Percentiles rank a stretch among this genome's conserved stretches.
Evolutionary conservation across 257 asterid species (phyloP).

Genomic region (Plantago major): DNA sequence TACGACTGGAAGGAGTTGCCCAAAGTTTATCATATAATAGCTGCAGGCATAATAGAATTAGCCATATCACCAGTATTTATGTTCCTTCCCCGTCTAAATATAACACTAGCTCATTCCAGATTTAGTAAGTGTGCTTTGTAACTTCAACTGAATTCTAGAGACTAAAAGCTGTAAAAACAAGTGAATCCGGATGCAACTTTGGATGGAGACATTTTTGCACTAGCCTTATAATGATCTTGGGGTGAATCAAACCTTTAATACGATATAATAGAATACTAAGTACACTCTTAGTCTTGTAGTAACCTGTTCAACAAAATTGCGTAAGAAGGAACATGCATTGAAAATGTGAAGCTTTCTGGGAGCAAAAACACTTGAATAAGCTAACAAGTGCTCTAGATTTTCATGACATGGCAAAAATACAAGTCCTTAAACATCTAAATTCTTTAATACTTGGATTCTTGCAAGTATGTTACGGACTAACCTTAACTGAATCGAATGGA

Average conservation of each 20-base stretch:
- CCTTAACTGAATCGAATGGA: neutral
- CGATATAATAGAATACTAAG: too few relatives aligned
- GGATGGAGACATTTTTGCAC: neutral
- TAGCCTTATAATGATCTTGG: too few relatives aligned
- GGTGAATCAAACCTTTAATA: too few relatives aligned
- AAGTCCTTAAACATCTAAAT: neutral
- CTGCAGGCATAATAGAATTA: conserved; percentile 36
- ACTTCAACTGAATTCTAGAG: neutral
- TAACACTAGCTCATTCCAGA: conserved; percentile 11
- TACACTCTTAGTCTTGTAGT: too few relatives aligned
- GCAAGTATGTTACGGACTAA: neutral
- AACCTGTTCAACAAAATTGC: too few relatives aligned
- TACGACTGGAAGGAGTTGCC: conserved; percentile 53
- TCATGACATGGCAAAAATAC: too few relatives aligned
- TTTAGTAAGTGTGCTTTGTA: neutral
- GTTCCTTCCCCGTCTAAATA: conserved; percentile 11
- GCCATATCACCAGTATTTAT: conserved; percentile 19
- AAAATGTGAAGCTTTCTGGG: too few relatives aligned
- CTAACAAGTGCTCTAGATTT: too few relatives aligned
- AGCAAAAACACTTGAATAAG: too few relatives aligned
- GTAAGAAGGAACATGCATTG: too few relatives aligned
- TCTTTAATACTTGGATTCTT: neutral
- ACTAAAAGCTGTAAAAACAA: too few relatives aligned
- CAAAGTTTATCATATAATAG: conserved; percentile 44
- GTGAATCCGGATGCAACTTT: too few relatives aligned